Percentiles rank a stretch among this genome's conserved stretches.
phyloP scores from a whole-genome alignment of 1,139 yeast genomes.

The Eremothecium sinecaudum region DNA sequence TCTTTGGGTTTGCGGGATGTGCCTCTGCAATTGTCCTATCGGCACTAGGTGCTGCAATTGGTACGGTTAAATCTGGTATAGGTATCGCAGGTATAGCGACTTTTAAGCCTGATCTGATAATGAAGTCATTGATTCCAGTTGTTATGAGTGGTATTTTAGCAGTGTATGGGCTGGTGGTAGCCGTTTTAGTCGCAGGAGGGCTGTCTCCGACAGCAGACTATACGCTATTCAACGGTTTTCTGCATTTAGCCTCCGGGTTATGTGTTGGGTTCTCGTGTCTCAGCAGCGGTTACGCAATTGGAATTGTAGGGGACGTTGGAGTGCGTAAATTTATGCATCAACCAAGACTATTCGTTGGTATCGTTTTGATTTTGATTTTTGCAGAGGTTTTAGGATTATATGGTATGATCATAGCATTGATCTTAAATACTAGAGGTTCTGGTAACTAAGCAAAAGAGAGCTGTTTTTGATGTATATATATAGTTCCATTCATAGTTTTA shows the following conservation, averaged over 20 bases:
- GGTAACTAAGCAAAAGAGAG: slow-evolving; percentile 34
- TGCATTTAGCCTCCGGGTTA: slow-evolving; percentile 94
- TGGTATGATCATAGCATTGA: slow-evolving; percentile 39
- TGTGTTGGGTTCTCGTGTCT: slow-evolving; percentile 94
- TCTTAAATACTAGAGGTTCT: slow-evolving; percentile 56
- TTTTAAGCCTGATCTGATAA: slow-evolving; percentile 70
- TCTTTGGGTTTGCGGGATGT: slow-evolving; percentile 91
- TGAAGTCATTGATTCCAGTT: slow-evolving; percentile 84
- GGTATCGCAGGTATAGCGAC: slow-evolving; percentile 92
- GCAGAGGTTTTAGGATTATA: slow-evolving; percentile 96
- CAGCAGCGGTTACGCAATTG: slow-evolving; percentile 97
- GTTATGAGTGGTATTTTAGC: slow-evolving; percentile 98
- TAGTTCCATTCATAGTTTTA: no score
- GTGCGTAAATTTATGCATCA: slow-evolving; percentile 95
- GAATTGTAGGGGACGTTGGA: slow-evolving; percentile 98
- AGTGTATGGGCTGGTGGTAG: slow-evolving; percentile 91
- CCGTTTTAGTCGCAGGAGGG: slow-evolving; percentile 92
- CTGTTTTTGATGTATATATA: no score
- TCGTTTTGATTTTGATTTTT: slow-evolving; percentile 87
- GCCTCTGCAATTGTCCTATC: slow-evolving; percentile 85
- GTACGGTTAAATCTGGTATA: slow-evolving; percentile 96
- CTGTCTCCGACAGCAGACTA: slow-evolving; percentile 67
- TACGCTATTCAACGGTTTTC: slow-evolving; percentile 86
- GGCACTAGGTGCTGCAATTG: slow-evolving; percentile 94
- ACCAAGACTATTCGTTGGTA: slow-evolving; percentile 84